Percentiles rank a stretch among this genome's conserved stretches.
phyloP scores from a whole-genome alignment of 305 asterid genomes.

The Rubia tinctorum region DNA sequence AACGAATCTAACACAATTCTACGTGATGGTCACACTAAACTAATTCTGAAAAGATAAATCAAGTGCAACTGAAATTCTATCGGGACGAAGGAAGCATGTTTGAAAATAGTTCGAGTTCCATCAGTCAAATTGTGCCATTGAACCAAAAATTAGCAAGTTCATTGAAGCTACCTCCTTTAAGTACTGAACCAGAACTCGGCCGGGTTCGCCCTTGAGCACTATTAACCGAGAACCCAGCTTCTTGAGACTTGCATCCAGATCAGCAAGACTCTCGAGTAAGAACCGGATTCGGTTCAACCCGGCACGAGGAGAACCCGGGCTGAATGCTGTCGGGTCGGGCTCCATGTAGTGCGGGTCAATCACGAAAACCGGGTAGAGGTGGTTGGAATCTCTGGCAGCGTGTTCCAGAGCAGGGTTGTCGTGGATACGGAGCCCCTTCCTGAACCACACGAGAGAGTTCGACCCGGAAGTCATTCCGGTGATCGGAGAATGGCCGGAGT shows the following conservation, averaged over 20 bases:
- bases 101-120: neutral
- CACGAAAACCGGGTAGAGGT: conserved; percentile 75
- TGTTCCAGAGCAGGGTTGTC: conserved; percentile 86
- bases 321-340: conserved; percentile 62
- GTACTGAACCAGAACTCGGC: conserved; percentile 60
- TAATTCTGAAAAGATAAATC: too few species aligned
- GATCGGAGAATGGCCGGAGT: conserved; percentile 30
- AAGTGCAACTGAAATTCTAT: too few species aligned
- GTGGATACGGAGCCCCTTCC: conserved; percentile 86
- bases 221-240: conserved; percentile 76
- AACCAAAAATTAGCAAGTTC: neutral
- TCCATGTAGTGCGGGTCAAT: conserved; percentile 96
- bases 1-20: too few species aligned
- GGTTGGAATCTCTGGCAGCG: conserved; percentile 57
- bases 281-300: conserved; percentile 84
- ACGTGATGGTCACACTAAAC: too few species aligned
- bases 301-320: conserved; percentile 65
- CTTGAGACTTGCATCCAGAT: conserved; percentile 62
- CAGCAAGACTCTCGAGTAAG: conserved; percentile 74
- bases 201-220: conserved; percentile 86
- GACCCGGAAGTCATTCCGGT: conserved; percentile 36
- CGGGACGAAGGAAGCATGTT: too few species aligned
- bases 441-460: conserved; percentile 80
- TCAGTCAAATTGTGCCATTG: neutral
- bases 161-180: conserved; percentile 55